Evolutionary conservation across 306 rosid genomes (phyloP), one percentile per base, ranked within the genome.

Genomic region (Rosa lucieae): DNA sequence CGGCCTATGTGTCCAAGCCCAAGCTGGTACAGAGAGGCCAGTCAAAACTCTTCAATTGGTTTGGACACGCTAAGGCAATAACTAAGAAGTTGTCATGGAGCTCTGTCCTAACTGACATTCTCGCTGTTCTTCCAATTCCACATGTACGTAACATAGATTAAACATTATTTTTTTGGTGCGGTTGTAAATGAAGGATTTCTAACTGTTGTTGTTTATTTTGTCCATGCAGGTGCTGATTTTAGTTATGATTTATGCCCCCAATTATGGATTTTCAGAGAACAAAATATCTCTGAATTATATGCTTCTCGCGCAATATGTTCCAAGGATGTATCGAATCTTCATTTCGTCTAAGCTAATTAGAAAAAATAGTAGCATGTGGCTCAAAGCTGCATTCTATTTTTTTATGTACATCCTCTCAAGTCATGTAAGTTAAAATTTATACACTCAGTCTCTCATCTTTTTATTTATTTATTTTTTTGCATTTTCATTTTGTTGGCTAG

Each of bases 81-180:
- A 37, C 66, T 23, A 51, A 69, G 1, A 62, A 70, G 21, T 20
- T 21, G 35, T 67, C 77, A 11, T 79, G 82, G 77, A 40, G 10
- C 6, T 20, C 61, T 7, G 73, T 84, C 12, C 18, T 81, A 12
- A 62, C 74, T 4, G 82, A 84, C 59, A 35, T 77, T 62, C 48
- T 84, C 3, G 82, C 85, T 37, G 70, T 84, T 72, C 82, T 84
- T 49, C 85, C 87, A 7, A 72, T 84, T 23, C 85, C 87, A 14
- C 87, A 77, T 23, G 82, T 84, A 46, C 32, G 77, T 52, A 52
- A 1, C 8, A 12, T n/a, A 20, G 37, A 4, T 14, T 52, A 10
- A 13, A 3, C 14, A 8, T 59, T 32, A n/a, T 1, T 5, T 18
- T 10, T 23, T 32, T 15, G 12, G 12, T 17, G 20, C 59, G 10